Base-by-base conservation (phyloP, 306 rosid species). In the Ziziphus jujuba region DNA sequence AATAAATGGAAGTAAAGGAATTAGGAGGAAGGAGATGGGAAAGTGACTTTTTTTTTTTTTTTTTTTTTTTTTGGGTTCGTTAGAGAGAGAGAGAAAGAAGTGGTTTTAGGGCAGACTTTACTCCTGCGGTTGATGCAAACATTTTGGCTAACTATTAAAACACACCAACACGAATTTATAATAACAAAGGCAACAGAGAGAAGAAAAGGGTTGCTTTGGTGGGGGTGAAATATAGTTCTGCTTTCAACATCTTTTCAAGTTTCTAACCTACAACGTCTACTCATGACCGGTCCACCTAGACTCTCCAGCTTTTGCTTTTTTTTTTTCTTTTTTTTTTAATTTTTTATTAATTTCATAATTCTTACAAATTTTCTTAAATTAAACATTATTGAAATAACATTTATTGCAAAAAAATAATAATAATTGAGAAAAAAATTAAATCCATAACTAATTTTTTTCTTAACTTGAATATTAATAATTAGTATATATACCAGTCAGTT, bases 181-280 rank as follows among this genome's bases (percentile, higher is more conserved):
- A 56, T 63, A 58, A 44, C 53, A 64, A 7, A 50, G 2, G 9
- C 4, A 50, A 50, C 9, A 50, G 55, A 16, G 20, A 50, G 55
- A 50, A n/a, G 23, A 50, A 7, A 50, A 5, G 24, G 90, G 88
- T 89, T 86, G 96, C 89, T 89, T n/a, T 87, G 84, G 92, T 74
- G 70, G 80, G 73, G 79, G 20, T 59, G 79, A 75, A 48, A 80
- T 82, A 85, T 86, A 81, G 92, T 90, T 91, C 84, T 84, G 87
- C 95, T 86, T 91, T 91, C 97, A 91, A 91, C 91, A 75, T 91
- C 95, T 40, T 84, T 79, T 73, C 84, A 75, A 82, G 79, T 90
- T 90, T 90, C 97, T 78, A 87, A 90, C 97, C 97, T 87, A 90
- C 95, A 90, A 82, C 97, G 77, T 85, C 97, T 90, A 90, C 97